Evolutionary conservation across 2,329 filamentous ascomycete genomes (phyloP).

Genomic region (Sarocladium strictum): DNA sequence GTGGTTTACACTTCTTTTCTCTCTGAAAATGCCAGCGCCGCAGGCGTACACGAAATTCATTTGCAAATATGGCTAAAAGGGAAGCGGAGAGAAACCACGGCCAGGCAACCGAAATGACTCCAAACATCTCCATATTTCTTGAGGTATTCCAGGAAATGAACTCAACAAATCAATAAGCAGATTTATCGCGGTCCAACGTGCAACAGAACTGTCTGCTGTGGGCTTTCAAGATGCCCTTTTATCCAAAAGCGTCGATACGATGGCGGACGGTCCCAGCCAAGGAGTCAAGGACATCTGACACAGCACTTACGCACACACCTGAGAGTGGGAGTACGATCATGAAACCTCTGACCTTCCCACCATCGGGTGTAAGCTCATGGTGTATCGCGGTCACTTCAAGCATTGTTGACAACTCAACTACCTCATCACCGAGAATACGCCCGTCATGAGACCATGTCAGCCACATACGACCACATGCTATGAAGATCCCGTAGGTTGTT

Average conservation of each 20-base stretch:
- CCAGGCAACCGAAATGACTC: background rate
- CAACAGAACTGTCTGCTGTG: no score
- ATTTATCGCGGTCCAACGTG: no score
- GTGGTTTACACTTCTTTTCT: conserved; percentile 15
- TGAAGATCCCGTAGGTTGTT: background rate
- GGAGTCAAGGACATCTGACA: no score
- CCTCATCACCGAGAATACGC: conserved; percentile 5
- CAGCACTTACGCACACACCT: background rate
- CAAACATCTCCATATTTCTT: background rate
- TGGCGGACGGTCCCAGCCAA: no score
- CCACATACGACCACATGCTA: background rate
- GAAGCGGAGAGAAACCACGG: background rate
- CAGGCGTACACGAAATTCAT: background rate
- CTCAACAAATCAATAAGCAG: no score
- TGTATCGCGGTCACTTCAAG: background rate
- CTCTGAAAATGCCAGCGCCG: background rate
- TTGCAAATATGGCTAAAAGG: background rate
- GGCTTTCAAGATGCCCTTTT: no score
- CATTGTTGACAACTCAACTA: conserved; percentile 1
- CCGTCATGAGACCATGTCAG: conserved; percentile 2
- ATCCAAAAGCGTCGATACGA: no score
- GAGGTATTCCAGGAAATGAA: background rate
- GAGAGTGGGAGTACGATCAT: background rate
- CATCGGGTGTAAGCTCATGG: background rate
- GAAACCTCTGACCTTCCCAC: background rate